Conservation (phyloP, 1,284 basidiomycete genomes). For the Volvariella volvacea region DNA sequence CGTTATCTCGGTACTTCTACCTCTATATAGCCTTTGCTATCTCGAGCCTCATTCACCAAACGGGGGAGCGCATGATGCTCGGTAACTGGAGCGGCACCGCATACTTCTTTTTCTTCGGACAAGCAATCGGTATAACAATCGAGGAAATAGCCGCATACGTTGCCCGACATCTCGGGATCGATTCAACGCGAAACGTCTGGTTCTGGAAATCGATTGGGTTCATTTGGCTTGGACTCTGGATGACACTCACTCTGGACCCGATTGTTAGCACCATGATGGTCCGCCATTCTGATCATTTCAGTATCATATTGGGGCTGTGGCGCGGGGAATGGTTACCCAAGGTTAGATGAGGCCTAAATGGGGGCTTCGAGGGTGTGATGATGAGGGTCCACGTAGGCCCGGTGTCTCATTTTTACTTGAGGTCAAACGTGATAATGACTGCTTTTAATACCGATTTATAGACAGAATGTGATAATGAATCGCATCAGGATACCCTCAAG, state of each 20-base stretch:
- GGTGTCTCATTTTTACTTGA: too few relatives aligned
- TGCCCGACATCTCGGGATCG: slow-evolving; percentile 3
- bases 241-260: background rate
- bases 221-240: slow-evolving; percentile 9
- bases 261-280: background rate
- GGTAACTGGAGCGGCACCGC: slow-evolving; percentile 13
- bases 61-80: slow-evolving; percentile 19
- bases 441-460: too few relatives aligned
- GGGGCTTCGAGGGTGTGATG: too few relatives aligned
- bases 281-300: background rate
- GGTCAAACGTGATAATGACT: too few relatives aligned
- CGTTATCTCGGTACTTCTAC: slow-evolving; percentile 6
- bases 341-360: background rate
- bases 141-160: slow-evolving; percentile 13
- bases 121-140: slow-evolving; percentile 17
- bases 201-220: slow-evolving; percentile 15
- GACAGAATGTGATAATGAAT: too few relatives aligned
- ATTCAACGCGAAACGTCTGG: background rate
- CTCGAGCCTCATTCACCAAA: slow-evolving; percentile 17
- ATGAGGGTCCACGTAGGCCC: too few relatives aligned
- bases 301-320: background rate
- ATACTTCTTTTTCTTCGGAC: slow-evolving; percentile 20
- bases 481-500: too few relatives aligned
- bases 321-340: background rate
- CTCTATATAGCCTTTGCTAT: slow-evolving; percentile 18